Percentiles rank a stretch among this genome's conserved stretches.
Conservation (phyloP, 83 land plant genomes). For the Thuja plicata region DNA sequence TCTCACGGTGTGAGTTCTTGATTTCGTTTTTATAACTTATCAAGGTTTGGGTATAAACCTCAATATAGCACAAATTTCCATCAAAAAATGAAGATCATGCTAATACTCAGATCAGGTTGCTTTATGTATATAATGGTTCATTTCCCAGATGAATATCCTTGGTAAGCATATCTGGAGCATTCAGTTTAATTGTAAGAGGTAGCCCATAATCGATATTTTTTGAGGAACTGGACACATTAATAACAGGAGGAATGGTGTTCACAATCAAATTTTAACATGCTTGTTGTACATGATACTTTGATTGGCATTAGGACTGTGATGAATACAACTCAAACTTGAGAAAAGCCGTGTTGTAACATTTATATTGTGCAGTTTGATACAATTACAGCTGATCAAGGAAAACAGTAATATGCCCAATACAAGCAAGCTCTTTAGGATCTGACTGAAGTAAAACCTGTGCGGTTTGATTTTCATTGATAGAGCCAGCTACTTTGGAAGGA, state of each 20-base stretch:
- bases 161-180: neutral
- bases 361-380: neutral
- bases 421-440: neutral
- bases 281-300: neutral
- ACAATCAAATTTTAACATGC: neutral
- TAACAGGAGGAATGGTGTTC: neutral
- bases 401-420: neutral
- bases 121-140: neutral
- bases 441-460: neutral
- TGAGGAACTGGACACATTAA: neutral
- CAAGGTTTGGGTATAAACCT: neutral
- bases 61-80: neutral
- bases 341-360: neutral
- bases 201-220: neutral
- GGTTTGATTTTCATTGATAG: neutral
- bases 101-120: neutral
- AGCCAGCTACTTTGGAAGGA: neutral
- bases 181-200: neutral
- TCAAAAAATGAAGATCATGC: neutral
- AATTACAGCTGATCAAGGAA: neutral
- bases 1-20: neutral
- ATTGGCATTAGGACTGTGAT: neutral
- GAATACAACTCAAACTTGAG: neutral
- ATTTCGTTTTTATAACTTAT: neutral
- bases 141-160: neutral